These are phyloP conservation scores for Peterozyma xylosa DNA, from an alignment of 805 yeast genomes.

Conservation along the genomic window DNA sequence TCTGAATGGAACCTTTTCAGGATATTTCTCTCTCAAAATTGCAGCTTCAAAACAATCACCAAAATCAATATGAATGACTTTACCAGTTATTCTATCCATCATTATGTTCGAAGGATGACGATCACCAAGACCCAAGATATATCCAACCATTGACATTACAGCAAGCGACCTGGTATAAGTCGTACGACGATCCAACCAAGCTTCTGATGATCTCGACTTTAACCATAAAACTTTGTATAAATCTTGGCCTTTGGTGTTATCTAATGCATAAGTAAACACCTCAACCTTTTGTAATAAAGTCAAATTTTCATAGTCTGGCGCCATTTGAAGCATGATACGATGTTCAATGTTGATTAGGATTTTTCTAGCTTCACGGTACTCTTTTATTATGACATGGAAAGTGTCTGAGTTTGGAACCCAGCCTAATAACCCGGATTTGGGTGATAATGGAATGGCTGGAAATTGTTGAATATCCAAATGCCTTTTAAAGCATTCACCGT, in stretches of 20 bases:
- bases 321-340: slow-evolving; percentile 94
- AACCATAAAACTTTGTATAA: slow-evolving; percentile 93
- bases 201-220: slow-evolving; percentile 91
- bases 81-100: slow-evolving; percentile 92
- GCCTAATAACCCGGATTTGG: slow-evolving; percentile 91
- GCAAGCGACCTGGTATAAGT: slow-evolving; percentile 94
- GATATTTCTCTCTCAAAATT: slow-evolving; percentile 89
- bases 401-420: slow-evolving; percentile 99
- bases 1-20: slow-evolving; percentile 97
- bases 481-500: slow-evolving; percentile 93
- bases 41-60: slow-evolving; percentile 99
- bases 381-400: slow-evolving; percentile 86
- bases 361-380: slow-evolving; percentile 87
- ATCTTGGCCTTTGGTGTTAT: slow-evolving; percentile 94
- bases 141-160: slow-evolving; percentile 98
- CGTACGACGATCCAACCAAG: slow-evolving; percentile 96
- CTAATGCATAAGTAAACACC: slow-evolving; percentile 92
- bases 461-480: slow-evolving; percentile 88
- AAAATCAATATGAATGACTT: slow-evolving; percentile 94
- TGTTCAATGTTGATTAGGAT: slow-evolving; percentile 88
- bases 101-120: slow-evolving; percentile 95
- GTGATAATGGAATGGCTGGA: slow-evolving; percentile 93
- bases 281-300: slow-evolving; percentile 90
- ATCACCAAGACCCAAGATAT: slow-evolving; percentile 93
- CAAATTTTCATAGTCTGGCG: slow-evolving; percentile 88